Base-by-base conservation (phyloP, 129 eudicot genomes). In the Flaveria brownii region DNA sequence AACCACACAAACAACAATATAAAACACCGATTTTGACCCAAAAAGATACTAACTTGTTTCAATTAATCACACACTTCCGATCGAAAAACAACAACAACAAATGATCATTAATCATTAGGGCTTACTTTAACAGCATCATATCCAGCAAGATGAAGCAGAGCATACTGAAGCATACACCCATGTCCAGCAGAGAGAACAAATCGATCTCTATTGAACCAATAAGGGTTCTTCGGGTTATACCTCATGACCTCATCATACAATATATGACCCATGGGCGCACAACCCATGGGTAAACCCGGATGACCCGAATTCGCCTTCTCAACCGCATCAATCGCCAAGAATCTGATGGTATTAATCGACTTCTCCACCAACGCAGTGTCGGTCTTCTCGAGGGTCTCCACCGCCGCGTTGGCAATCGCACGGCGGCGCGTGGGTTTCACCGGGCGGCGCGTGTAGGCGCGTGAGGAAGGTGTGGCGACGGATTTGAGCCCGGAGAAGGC, bases 231-330 rank as follows among this genome's bases (percentile, higher is more conserved):
- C 0, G 97, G 97, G 85, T 94, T 94, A 51, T 87, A 94, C 88
- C 87, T 88, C 99, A 95, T 95, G 39, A 95, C 83, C 81, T 95
- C 99, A 86, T 95, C 97, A 78, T 93, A 93, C 86, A 93, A 77
- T 14, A 95, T 84, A 62, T 95, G 99, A 10, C 94, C 99, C 97
- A 95, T 91, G 67, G 99, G 99, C 10, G 99, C 99, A 83, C 99
- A 95, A 1, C 99, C 97, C 97, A 95, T 95, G 78, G 99, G 99
- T 64, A 94, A 25, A 76, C 99, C 99, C 65, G 97, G 99, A 71
- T 94, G 99, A 57, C 99, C 99, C 74, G 97, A 94, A 68, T 94
- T 94, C 11, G 99, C 99, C 86, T 94, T 94, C 82, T 91, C 99
- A n/a, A 94, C 99, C 6, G 99, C 93, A 77, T 91, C 99, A 55